phyloP scores from a whole-genome alignment of 768 basidiomycete species.

The Cyathus striatus region DNA sequence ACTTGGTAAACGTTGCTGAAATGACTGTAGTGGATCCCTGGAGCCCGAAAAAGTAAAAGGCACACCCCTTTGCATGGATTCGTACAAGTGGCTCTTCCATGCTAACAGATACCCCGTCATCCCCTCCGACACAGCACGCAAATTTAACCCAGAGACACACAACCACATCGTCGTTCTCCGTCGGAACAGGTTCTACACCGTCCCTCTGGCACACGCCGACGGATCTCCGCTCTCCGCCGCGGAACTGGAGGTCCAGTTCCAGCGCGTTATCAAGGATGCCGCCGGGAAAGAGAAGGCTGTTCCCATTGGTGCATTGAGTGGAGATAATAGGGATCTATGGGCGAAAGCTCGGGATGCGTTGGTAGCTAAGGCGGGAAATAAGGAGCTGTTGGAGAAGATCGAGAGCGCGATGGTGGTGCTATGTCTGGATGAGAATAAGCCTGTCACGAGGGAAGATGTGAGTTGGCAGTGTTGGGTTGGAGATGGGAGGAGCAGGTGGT shows the following conservation, averaged over 20 bases:
- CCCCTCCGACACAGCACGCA: conserved; percentile 77
- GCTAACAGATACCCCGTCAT: conserved; percentile 82
- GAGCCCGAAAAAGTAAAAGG: conserved; percentile 85
- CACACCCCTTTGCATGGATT: conserved; percentile 81
- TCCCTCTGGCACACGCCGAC: conserved; percentile 58
- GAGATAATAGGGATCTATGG: conserved; percentile 90
- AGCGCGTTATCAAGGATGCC: conserved; percentile 59
- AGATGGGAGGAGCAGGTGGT: conserved; percentile 87
- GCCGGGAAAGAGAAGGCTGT: conserved; percentile 36
- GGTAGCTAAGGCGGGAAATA: conserved; percentile 61
- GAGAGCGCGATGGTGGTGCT: conserved; percentile 89
- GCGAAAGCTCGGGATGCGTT: conserved; percentile 64
- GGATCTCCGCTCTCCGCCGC: conserved; percentile 72
- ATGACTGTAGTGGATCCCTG: conserved; percentile 50
- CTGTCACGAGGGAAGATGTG: conserved; percentile 76
- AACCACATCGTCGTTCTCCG: conserved; percentile 90
- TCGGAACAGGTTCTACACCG: conserved; percentile 88
- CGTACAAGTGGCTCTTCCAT: conserved; percentile 99
- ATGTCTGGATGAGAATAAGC: conserved; percentile 77
- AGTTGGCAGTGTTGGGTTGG: conserved; percentile 87
- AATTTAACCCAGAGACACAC: conserved; percentile 68
- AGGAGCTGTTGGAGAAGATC: conserved; percentile 64
- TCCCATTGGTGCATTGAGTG: conserved; percentile 78
- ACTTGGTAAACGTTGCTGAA: neutral
- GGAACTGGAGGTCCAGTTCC: conserved; percentile 80